phyloP scores from a whole-genome alignment of 208 protist species.

The Jaenimonas drosophilae region DNA sequence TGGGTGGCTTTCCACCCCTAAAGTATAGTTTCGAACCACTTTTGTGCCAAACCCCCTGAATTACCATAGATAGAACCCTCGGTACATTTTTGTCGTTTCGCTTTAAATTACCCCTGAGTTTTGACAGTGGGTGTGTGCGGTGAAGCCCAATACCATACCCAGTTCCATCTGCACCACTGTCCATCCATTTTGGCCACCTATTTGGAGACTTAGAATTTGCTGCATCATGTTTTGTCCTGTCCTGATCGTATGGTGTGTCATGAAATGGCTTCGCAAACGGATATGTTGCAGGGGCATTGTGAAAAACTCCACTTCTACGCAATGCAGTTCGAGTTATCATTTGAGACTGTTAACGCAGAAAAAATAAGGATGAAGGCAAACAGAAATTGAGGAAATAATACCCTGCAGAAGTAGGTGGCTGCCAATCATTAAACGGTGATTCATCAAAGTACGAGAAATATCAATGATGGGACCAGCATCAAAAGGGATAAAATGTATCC shows the following conservation, averaged over 20 bases:
- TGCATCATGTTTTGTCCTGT: constrained; percentile 43
- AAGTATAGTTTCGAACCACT: constrained; percentile 85
- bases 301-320: constrained; percentile 41
- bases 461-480: not conserved
- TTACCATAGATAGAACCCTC: constrained; percentile 82
- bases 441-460: not conserved
- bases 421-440: not conserved
- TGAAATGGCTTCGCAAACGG: constrained; percentile 82
- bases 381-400: not conserved
- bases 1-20: constrained; percentile 81
- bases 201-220: constrained; percentile 24
- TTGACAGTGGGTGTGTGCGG: constrained; percentile 70
- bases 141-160: constrained; percentile 82
- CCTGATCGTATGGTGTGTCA: constrained; percentile 82
- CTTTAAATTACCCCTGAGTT: constrained; percentile 65
- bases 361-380: not conserved
- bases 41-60: constrained; percentile 88
- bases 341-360: constrained; percentile 1
- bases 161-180: constrained; percentile 75
- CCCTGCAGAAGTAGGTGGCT: not conserved
- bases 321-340: constrained; percentile 1
- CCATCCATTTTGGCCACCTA: constrained; percentile 82
- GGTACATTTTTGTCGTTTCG: constrained; percentile 47
- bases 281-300: constrained; percentile 78
- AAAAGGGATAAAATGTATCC: constrained; percentile 74